Percentiles rank a stretch among this genome's conserved stretches.
phyloP scores from a whole-genome alignment of 495 filamentous ascomycete species.

The Penicillium canescens region DNA sequence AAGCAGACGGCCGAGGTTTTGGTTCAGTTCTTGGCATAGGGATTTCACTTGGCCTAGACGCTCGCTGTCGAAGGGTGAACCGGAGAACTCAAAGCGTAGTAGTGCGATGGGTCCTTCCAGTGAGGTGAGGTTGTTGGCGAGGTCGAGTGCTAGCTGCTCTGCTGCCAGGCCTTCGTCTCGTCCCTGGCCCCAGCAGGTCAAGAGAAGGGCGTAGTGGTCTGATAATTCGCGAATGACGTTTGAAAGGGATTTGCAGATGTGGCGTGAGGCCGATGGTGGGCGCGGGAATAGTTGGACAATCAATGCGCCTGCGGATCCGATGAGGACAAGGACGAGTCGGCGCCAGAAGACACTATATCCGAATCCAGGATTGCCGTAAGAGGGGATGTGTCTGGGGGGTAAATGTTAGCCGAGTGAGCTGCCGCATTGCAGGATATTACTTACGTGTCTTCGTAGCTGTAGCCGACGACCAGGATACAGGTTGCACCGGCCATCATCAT shows the following conservation, averaged over 20 bases:
- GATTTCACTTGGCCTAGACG: conserved; percentile 33
- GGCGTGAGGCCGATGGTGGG: conserved; percentile 42
- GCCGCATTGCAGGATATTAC: not conserved
- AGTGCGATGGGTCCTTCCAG: conserved; percentile 35
- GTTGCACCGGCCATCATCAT: conserved; percentile 44
- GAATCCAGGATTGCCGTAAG: conserved; percentile 43
- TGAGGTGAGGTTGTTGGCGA: conserved; percentile 29
- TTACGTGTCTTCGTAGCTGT: conserved; percentile 43
- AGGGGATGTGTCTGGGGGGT: conserved; percentile 28
- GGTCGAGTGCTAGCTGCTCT: conserved; percentile 35
- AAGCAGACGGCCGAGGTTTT: conserved; percentile 35
- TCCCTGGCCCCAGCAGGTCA: conserved; percentile 40
- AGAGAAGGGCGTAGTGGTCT: conserved; percentile 46
- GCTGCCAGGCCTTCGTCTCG: conserved; percentile 28
- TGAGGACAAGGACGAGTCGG: conserved; percentile 40
- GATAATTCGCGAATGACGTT: conserved; percentile 36
- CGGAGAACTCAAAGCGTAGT: conserved; percentile 42
- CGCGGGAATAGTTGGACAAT: conserved; percentile 45
- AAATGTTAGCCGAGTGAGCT: not conserved
- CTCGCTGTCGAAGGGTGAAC: conserved; percentile 40
- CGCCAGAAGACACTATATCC: conserved; percentile 49
- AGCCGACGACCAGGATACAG: conserved; percentile 40
- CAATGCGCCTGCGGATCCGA: conserved; percentile 38
- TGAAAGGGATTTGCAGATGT: conserved; percentile 43
- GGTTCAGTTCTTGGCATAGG: conserved; percentile 39